Conservation (phyloP, 176 grass and related monocot species). For the Hsuehochloa calcarea region DNA sequence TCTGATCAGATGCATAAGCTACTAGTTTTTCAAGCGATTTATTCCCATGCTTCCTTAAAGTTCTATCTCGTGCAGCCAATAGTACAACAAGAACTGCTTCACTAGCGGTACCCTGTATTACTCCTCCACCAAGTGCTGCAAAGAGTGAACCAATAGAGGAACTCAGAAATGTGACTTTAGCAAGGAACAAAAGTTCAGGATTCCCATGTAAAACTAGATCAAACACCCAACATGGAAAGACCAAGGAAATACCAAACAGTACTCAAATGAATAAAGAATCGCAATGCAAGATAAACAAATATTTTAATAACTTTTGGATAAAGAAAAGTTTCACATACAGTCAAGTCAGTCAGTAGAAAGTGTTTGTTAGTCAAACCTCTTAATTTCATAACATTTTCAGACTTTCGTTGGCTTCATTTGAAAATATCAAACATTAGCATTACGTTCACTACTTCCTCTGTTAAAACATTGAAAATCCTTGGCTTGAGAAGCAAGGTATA, state of each 20-base stretch:
- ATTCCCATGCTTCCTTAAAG: slow-evolving; percentile 53
- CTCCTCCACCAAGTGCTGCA: slow-evolving; percentile 58
- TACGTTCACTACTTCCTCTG: background rate
- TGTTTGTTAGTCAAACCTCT: background rate
- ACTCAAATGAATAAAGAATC: background rate
- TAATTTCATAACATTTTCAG: background rate
- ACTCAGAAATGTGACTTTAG: background rate
- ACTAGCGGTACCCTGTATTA: slow-evolving; percentile 74
- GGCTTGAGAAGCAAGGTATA: too few relatives aligned
- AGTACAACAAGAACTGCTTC: slow-evolving; percentile 68
- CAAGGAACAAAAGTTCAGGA: slow-evolving; percentile 16
- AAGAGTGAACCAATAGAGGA: slow-evolving; percentile 1
- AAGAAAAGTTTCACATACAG: background rate
- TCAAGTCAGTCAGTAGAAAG: too few relatives aligned
- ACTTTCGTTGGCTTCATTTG: background rate
- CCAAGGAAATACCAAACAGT: background rate
- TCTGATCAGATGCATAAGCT: slow-evolving; percentile 83
- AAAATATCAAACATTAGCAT: background rate
- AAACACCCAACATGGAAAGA: background rate
- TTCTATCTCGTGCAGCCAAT: slow-evolving; percentile 52
- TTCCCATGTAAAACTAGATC: background rate
- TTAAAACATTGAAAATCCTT: too few relatives aligned
- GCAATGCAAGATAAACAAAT: background rate
- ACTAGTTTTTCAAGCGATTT: slow-evolving; percentile 52
- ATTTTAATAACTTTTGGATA: background rate